A percentile compares a stretch with the other conserved stretches of the same genome.
These are phyloP conservation scores for Biscogniauxia mediterranea DNA, from an alignment of 2,329 filamentous ascomycete genomes.

Conservation along the genomic window DNA sequence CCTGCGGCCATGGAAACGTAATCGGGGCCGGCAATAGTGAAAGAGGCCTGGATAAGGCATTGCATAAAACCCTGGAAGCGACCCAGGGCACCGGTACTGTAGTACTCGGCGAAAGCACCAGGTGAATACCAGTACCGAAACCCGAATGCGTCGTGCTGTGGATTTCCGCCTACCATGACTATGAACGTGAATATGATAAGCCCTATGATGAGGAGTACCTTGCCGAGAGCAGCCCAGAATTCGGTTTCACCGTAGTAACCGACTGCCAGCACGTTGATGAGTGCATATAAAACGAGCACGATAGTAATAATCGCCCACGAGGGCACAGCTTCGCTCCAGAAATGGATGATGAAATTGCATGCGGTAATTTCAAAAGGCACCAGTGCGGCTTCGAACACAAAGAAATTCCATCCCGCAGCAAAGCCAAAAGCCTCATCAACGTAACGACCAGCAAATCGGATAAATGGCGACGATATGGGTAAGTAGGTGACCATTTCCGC, in stretches of 20 bases:
- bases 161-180: constrained; percentile 80
- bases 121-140: constrained; percentile 69
- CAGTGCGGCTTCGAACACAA: constrained; percentile 65
- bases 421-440: constrained; percentile 75
- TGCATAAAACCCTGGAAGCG: constrained; percentile 73
- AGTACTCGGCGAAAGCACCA: constrained; percentile 67
- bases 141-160: constrained; percentile 66
- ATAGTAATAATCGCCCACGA: constrained; percentile 61
- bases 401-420: constrained; percentile 72
- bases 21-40: constrained; percentile 62
- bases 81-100: constrained; percentile 64
- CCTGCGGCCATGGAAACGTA: constrained; percentile 63
- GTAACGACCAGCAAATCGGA: constrained; percentile 72
- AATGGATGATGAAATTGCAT: constrained; percentile 61
- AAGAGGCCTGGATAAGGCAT: constrained; percentile 69
- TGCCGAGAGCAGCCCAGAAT: constrained; percentile 71
- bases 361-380: constrained; percentile 68
- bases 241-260: constrained; percentile 76
- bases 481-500: constrained; percentile 77
- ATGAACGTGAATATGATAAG: constrained; percentile 77
- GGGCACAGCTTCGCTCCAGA: constrained; percentile 60
- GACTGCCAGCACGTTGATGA: constrained; percentile 71
- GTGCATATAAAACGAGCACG: constrained; percentile 49
- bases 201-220: constrained; percentile 69
- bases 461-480: constrained; percentile 75